phyloP scores from a whole-genome alignment of 2,329 filamentous ascomycete species.

The Bipolaris sorokiniana region DNA sequence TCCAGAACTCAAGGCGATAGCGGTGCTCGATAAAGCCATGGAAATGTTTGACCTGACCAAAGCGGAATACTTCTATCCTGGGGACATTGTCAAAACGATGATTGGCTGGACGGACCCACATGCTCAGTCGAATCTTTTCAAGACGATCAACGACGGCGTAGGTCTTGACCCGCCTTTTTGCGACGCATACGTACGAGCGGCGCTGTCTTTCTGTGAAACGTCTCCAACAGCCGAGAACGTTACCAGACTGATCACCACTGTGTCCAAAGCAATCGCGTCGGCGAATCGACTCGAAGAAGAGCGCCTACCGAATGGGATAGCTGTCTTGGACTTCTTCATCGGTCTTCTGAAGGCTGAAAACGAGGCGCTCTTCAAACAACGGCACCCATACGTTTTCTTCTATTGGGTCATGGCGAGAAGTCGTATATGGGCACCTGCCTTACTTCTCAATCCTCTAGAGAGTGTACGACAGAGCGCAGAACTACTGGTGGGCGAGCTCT shows the following conservation, averaged over 20 bases:
- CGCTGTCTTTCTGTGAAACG: constrained; percentile 39
- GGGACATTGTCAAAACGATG: constrained; percentile 44
- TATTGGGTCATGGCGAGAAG: constrained; percentile 25
- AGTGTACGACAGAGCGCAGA: constrained; percentile 33
- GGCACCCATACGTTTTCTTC: constrained; percentile 31
- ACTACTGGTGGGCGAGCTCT: constrained; percentile 32
- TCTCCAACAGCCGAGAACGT: constrained; percentile 22
- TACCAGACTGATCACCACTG: constrained; percentile 25
- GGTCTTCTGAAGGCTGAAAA: constrained; percentile 34
- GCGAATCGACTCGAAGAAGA: constrained; percentile 20
- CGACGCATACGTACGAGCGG: constrained; percentile 43
- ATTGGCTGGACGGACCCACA: constrained; percentile 26
- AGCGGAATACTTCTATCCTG: constrained; percentile 42
- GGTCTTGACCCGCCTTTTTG: constrained; percentile 31
- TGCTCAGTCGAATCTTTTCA: constrained; percentile 25
- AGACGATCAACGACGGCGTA: constrained; percentile 42
- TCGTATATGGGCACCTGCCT: constrained; percentile 24
- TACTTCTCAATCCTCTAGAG: constrained; percentile 42
- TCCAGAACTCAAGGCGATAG: constrained; percentile 36
- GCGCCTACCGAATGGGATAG: constrained; percentile 29
- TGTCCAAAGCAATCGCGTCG: constrained; percentile 28
- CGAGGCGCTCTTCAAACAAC: constrained; percentile 26
- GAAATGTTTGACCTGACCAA: constrained; percentile 43
- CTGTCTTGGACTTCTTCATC: constrained; percentile 36
- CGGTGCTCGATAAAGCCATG: constrained; percentile 45